Evolutionary conservation across 1,284 basidiomycete species (phyloP).

Genomic region (Trichosporon asahii): DNA sequence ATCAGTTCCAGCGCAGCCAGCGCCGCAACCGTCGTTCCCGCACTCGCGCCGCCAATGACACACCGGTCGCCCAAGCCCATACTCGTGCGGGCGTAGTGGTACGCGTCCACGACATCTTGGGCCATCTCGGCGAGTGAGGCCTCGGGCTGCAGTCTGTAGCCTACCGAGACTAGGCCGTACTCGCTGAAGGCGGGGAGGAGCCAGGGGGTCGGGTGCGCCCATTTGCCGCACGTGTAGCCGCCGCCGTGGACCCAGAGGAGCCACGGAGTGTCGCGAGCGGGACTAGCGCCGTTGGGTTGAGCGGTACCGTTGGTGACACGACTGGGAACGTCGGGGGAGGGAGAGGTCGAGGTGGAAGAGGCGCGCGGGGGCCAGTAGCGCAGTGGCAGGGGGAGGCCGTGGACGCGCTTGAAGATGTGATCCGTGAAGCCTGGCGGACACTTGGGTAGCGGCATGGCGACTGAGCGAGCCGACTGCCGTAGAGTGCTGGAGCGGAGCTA

Average conservation of each 20-base stretch:
- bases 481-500: no score
- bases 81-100: slow-evolving; percentile 14
- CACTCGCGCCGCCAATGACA: slow-evolving; percentile 29
- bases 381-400: slow-evolving; percentile 33
- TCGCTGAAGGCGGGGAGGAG: slow-evolving; percentile 28
- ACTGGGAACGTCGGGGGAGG: not conserved
- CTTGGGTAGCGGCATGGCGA: slow-evolving; percentile 8
- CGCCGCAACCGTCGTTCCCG: slow-evolving; percentile 17
- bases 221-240: slow-evolving; percentile 27
- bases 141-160: slow-evolving; percentile 36
- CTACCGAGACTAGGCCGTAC: slow-evolving; percentile 37
- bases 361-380: slow-evolving; percentile 33
- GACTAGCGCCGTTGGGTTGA: not conserved
- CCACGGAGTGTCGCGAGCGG: slow-evolving; percentile 15
- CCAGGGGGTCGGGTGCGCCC: slow-evolving; percentile 27
- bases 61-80: slow-evolving; percentile 21
- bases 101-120: slow-evolving; percentile 29
- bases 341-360: not conserved
- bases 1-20: slow-evolving; percentile 12
- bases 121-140: slow-evolving; percentile 29
- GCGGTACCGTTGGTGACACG: no score
- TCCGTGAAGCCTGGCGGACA: slow-evolving; percentile 31
- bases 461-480: no score
- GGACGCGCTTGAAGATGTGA: slow-evolving; percentile 30
- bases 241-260: slow-evolving; percentile 29